Conservation (phyloP, 345 rosid genomes). For the Heritiera fomes region DNA sequence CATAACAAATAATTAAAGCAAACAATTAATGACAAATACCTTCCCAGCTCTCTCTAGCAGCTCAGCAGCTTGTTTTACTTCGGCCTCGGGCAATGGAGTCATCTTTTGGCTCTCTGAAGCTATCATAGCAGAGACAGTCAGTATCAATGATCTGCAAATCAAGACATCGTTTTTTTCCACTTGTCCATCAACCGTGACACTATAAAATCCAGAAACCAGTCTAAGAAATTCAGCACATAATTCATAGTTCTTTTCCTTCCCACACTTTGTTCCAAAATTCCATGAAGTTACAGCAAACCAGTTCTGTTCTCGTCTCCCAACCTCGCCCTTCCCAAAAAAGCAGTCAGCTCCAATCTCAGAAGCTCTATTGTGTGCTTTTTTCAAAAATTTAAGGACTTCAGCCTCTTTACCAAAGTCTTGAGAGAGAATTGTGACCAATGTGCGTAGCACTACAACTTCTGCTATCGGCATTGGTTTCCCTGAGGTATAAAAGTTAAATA, state of each 20-base stretch:
- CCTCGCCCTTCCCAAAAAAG: conserved; percentile 82
- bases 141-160: conserved; percentile 69
- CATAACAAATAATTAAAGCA: neutral
- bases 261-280: conserved; percentile 79
- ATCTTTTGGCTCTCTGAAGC: conserved; percentile 69
- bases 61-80: conserved; percentile 66
- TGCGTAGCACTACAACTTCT: conserved; percentile 85
- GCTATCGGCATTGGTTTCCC: conserved; percentile 68
- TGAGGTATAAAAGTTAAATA: conserved; percentile 57
- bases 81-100: conserved; percentile 45
- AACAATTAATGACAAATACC: conserved; percentile 41
- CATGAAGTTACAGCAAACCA: conserved; percentile 90
- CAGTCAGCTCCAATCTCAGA: conserved; percentile 63
- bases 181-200: conserved; percentile 43
- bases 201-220: conserved; percentile 64
- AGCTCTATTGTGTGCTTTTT: conserved; percentile 55
- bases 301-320: conserved; percentile 68
- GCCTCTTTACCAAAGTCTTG: conserved; percentile 56
- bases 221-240: conserved; percentile 62
- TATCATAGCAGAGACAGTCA: conserved; percentile 69
- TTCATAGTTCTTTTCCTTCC: conserved; percentile 68
- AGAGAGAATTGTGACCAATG: conserved; percentile 63
- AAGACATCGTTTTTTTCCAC: conserved; percentile 50
- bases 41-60: conserved; percentile 77
- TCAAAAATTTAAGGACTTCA: conserved; percentile 62